Percentiles rank a stretch among this genome's conserved stretches.
Evolutionary conservation across 192 early-diverging fungal species (phyloP).

Genomic region (Backusella tuberculispora): DNA sequence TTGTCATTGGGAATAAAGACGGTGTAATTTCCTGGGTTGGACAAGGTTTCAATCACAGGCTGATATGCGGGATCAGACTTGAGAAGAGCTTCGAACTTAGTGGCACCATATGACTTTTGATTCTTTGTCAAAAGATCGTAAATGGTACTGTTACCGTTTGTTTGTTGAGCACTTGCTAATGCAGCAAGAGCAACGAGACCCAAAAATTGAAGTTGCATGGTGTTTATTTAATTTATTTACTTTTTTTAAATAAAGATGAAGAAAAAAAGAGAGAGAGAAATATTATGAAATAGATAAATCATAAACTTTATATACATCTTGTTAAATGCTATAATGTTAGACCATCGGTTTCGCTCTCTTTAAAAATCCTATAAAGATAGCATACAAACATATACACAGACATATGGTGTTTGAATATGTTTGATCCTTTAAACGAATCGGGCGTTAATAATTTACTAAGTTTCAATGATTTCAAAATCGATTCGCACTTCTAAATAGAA

Average conservation of each 20-base stretch:
- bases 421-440: not conserved
- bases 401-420: not conserved
- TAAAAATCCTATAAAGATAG: not conserved
- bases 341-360: slow-evolving; percentile 11
- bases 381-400: not conserved
- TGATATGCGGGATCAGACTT: slow-evolving; percentile 4
- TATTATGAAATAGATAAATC: not conserved
- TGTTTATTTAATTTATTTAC: not conserved
- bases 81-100: not conserved
- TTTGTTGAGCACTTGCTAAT: slow-evolving; percentile 1
- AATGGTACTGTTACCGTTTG: not conserved
- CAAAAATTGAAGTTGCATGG: slow-evolving; percentile 11
- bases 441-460: not conserved
- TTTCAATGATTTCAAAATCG: not conserved
- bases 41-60: slow-evolving; percentile 15
- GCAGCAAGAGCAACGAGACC: slow-evolving; percentile 5
- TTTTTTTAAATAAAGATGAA: not conserved
- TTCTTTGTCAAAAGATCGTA: not conserved
- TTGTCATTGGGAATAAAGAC: slow-evolving; percentile 18
- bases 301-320: not conserved
- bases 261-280: not conserved
- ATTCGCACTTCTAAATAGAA: slow-evolving; percentile 1
- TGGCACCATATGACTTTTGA: not conserved
- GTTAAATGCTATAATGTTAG: not conserved
- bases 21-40: slow-evolving; percentile 17